A percentile compares a stretch with the other conserved stretches of the same genome.
Evolutionary conservation across 139 green algal species (phyloP).

Genomic region (Micromonas commoda): DNA sequence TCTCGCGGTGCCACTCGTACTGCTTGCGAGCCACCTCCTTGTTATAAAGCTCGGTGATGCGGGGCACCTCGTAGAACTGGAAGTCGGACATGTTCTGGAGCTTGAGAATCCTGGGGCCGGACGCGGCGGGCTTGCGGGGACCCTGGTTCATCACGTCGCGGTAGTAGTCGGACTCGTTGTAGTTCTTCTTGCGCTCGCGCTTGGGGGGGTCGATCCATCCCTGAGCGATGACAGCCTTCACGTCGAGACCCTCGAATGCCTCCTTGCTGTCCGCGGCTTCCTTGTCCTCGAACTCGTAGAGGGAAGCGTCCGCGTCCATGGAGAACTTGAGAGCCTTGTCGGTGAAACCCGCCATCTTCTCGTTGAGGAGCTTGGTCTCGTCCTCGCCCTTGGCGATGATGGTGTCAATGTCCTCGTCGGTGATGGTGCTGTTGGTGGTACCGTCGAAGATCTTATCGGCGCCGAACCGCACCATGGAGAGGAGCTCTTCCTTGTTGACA

Average conservation of each 20-base stretch:
- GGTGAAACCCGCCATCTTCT: conserved; percentile 93
- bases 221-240: conserved; percentile 47
- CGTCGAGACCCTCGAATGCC: conserved; percentile 35
- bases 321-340: conserved; percentile 91
- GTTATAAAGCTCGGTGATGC: conserved; percentile 76
- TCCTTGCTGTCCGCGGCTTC: conserved; percentile 31
- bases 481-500: conserved; percentile 97
- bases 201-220: conserved; percentile 95
- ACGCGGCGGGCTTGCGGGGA: conserved; percentile 29
- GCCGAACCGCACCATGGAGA: conserved; percentile 96
- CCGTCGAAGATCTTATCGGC: conserved; percentile 91
- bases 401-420: conserved; percentile 87
- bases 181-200: conserved; percentile 92
- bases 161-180: conserved; percentile 78
- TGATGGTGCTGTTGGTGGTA: conserved; percentile 52
- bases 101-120: conserved; percentile 42
- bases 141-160: conserved; percentile 39
- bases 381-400: conserved; percentile 91
- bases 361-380: conserved; percentile 81
- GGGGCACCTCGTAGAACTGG: conserved; percentile 89
- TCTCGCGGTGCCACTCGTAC: conserved; percentile 32
- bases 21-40: conserved; percentile 57
- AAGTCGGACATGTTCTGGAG: conserved; percentile 85
- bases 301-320: conserved; percentile 75
- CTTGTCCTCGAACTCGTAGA: conserved; percentile 51